A percentile compares a stretch with the other conserved stretches of the same genome.
These are phyloP conservation scores for Xylaria sp. DNA, from an alignment of 2,329 filamentous ascomycete genomes.

Conservation along the genomic window DNA sequence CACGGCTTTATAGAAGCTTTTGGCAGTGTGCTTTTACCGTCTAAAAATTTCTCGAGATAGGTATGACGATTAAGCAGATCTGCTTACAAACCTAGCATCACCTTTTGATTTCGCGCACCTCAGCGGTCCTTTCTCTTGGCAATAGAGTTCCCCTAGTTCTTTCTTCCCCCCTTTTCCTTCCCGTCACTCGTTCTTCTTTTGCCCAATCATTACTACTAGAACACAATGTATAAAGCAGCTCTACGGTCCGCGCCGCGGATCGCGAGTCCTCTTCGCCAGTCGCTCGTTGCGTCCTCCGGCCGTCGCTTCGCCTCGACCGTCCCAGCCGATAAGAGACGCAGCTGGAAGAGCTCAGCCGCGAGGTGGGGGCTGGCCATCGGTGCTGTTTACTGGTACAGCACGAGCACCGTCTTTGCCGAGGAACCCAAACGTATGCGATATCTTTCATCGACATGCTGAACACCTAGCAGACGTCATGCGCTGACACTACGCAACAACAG, in stretches of 20 bases:
- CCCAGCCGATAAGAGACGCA: slow-evolving; percentile 73
- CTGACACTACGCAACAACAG: slow-evolving; percentile 28
- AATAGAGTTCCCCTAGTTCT: background rate
- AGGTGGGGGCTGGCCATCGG: slow-evolving; percentile 81
- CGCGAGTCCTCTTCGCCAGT: slow-evolving; percentile 56
- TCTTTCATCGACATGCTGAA: background rate
- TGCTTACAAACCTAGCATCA: slow-evolving; percentile 33
- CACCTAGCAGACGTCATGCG: background rate
- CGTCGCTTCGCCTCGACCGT: slow-evolving; percentile 66
- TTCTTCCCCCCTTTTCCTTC: slow-evolving; percentile 9
- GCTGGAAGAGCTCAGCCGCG: slow-evolving; percentile 80
- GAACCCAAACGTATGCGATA: slow-evolving; percentile 75
- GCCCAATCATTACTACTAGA: background rate
- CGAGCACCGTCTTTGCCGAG: slow-evolving; percentile 86
- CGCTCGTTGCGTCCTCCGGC: slow-evolving; percentile 53
- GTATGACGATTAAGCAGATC: slow-evolving; percentile 18
- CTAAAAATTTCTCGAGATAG: slow-evolving; percentile 24
- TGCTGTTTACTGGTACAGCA: slow-evolving; percentile 94
- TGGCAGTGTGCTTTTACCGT: background rate
- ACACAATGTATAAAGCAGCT: slow-evolving; percentile 64
- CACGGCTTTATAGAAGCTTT: background rate
- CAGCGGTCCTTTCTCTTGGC: background rate
- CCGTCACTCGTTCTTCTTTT: slow-evolving; percentile 8
- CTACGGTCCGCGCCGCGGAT: slow-evolving; percentile 61
- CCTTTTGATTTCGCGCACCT: slow-evolving; percentile 4